Evolutionary conservation across 2,329 filamentous ascomycete species (phyloP), one percentile per base, ranked within the genome.

Genomic region (Apiospora marii): DNA sequence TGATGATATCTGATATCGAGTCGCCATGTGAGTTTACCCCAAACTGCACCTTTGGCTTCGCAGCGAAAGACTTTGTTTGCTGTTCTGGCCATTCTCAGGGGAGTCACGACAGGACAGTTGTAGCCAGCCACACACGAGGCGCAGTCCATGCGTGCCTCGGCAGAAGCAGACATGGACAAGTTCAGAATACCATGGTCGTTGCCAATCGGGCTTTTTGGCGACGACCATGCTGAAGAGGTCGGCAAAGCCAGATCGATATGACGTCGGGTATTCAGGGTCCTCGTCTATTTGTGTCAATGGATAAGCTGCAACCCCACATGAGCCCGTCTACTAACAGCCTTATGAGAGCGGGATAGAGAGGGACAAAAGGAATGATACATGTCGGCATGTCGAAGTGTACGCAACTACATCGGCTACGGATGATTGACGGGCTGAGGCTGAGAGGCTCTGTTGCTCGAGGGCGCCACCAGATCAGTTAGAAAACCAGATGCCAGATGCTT

Each of bases 241-340:
- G 58, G 58, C 58, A 64, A 64, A 64, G 58, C 19, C 14, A 27
- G 27, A 34, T 64, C n/a, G 10, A 64, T 64, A 64, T 64, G 58
- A 64, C 58, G 58, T 64, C 58, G 58, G 8, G 19, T 13, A 41
- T 64, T 64, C 58, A 41, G 58, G 58, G 58, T 64, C 58, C 58
- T 64, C 58, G 58, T 64, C 34, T 27, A 12, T 13, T 4, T 51
- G n/a, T 41, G 41, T n/a, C 58, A n/a, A 64, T 64, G 58, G 34
- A 64, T 64, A 64, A 64, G 58, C 58, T 64, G 30, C 58, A 64
- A 64, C 58, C 58, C 58, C 58, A 64, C 58, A 41, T 37, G 58
- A 37, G 3, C 22, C 37, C 19, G 58, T 14, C 58, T 19, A 37
- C 16, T 30, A 37, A 37, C 16, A 61, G 53, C 30, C 58, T 14